Evolutionary conservation across 495 filamentous ascomycete species (phyloP), one percentile per base, ranked within the genome.

Genomic region (Penicillium samsonianum): DNA sequence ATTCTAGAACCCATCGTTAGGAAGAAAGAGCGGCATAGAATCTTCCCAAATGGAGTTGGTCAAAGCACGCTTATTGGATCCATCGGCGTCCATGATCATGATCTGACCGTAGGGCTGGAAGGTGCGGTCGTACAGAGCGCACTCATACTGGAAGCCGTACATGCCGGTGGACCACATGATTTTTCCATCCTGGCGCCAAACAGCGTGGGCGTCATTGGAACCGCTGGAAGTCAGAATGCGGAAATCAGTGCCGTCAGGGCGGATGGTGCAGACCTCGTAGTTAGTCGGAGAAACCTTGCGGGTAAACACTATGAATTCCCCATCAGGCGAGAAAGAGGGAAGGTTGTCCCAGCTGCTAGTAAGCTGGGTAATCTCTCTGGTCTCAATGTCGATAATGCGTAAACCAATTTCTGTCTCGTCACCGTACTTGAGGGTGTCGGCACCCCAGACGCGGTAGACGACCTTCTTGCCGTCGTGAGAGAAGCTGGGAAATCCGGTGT

Each of bases 151-250:
- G 57, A 73, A 73, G 0, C 72, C 70, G 22, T 59, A 72, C 70
- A 72, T 72, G 5, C 68, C 68, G 14, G 61, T 66, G 1, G 63
- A 65, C 46, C 61, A 74, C 51, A 69, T 41, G 17, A 74, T 74
- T 44, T 68, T 70, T 11, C 72, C 68, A 50, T 74, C 72, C 9
- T 62, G 53, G 9, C 64, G 62, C 75, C 77, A 79, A 0, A 74
- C 70, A 10, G 75, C 74, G 59, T 76, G 74, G 0, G 73, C 75
- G 63, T 78, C 75, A 49, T 78, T 76, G 19, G 72, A 68, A 8
- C 59, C 59, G 50, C 67, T 70, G 26, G 48, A 62, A 1, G 75
- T 76, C n/a, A 77, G 47, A 4, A 65, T 50, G 8, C 44, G 59
- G 25, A 77, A 55, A 35, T 73, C 70, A 0, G 63, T 69, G 0